Percentiles rank a stretch among this genome's conserved stretches.
Conservation (phyloP, 208 protist genomes). For the Herpetomonas samuelpessoai region DNA sequence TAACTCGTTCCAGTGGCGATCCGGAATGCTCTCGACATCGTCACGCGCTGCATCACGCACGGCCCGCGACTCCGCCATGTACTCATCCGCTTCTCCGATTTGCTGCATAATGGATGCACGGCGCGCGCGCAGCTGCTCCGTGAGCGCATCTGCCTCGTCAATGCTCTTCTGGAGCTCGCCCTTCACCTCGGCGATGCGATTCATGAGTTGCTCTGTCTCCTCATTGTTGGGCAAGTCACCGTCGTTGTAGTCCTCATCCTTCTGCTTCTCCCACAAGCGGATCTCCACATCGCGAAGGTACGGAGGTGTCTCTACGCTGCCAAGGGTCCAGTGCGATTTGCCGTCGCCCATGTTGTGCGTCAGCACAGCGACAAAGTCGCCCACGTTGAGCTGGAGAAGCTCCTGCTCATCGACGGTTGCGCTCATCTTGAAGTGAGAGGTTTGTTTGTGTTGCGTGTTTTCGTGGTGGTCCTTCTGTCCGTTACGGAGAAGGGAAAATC, state of each 20-base stretch:
- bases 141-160: constrained; percentile 53
- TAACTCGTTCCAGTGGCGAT: constrained; percentile 84
- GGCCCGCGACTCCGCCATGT: constrained; percentile 62
- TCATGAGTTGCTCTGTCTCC: constrained; percentile 59
- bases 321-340: constrained; percentile 77
- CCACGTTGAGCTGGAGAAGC: constrained; percentile 51
- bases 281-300: constrained; percentile 77
- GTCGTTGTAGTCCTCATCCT: constrained; percentile 38
- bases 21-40: constrained; percentile 77
- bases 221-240: constrained; percentile 33
- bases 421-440: too few relatives aligned
- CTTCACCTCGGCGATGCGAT: constrained; percentile 51
- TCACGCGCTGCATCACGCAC: constrained; percentile 50
- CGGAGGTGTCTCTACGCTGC: constrained; percentile 59
- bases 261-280: constrained; percentile 62
- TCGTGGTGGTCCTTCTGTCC: too few relatives aligned
- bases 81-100: constrained; percentile 53
- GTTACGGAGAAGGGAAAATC: too few relatives aligned
- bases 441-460: too few relatives aligned
- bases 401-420: constrained; percentile 24
- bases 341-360: constrained; percentile 48
- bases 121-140: constrained; percentile 51
- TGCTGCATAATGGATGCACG: constrained; percentile 53
- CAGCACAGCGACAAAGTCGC: constrained; percentile 71
- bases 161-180: constrained; percentile 61